Evolutionary conservation across 2,329 filamentous ascomycete species (phyloP).

Genomic region (Neonectria punicea): DNA sequence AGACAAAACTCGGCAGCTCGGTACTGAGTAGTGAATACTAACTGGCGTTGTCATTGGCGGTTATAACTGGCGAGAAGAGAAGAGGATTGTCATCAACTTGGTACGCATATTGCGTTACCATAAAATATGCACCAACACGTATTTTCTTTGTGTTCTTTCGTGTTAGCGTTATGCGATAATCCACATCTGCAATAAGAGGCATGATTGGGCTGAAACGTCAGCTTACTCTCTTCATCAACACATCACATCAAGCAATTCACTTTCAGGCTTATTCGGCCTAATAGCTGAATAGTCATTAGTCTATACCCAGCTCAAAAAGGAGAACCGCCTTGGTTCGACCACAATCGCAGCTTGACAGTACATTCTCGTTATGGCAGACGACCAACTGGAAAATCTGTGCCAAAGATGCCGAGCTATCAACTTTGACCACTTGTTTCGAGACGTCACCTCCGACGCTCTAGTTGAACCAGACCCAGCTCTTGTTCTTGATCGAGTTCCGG

Average conservation of each 20-base stretch:
- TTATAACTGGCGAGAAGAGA: too few relatives aligned
- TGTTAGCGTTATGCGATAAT: not conserved
- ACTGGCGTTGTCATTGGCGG: too few relatives aligned
- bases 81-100: too few relatives aligned
- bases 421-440: not conserved
- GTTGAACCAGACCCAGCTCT: not conserved
- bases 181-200: not conserved
- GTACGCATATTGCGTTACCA: too few relatives aligned
- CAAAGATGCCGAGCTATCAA: not conserved
- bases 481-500: slow-evolving; percentile 1
- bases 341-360: not conserved
- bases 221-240: not conserved
- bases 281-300: not conserved
- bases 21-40: too few relatives aligned
- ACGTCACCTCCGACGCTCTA: not conserved
- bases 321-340: not conserved
- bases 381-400: not conserved
- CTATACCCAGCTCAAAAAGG: not conserved
- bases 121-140: not conserved
- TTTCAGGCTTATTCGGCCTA: not conserved
- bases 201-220: not conserved
- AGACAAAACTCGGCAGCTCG: too few relatives aligned
- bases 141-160: not conserved
- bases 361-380: not conserved
- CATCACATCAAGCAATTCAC: not conserved